A percentile compares a stretch with the other conserved stretches of the same genome.
phyloP scores from a whole-genome alignment of 257 asterid genomes.

The Striga asiatica region DNA sequence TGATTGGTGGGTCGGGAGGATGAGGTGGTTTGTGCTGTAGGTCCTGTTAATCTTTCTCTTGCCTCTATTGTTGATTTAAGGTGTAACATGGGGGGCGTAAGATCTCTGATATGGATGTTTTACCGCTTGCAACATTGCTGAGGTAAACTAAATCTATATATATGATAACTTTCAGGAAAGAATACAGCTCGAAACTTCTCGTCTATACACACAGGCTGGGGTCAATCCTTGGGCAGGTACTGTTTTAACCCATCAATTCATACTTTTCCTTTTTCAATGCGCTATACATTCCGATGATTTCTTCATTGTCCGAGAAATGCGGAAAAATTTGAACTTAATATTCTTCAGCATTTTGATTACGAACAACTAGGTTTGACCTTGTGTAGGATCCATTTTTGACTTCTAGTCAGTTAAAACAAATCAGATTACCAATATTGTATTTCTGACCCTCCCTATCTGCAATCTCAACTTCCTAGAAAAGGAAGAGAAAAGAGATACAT shows the following conservation, averaged over 20 bases:
- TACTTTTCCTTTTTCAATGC: slow-evolving; percentile 1
- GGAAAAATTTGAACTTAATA: background rate
- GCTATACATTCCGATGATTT: background rate
- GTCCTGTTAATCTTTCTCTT: slow-evolving; percentile 8
- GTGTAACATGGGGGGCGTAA: background rate
- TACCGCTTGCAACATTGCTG: slow-evolving; percentile 3
- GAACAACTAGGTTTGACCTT: background rate
- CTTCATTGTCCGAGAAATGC: background rate
- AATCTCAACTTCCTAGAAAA: too few relatives aligned
- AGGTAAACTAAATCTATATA: slow-evolving; percentile 13
- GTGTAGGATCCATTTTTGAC: slow-evolving; percentile 7
- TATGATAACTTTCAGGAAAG: slow-evolving; percentile 58
- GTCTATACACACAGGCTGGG: slow-evolving; percentile 85
- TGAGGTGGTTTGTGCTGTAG: slow-evolving; percentile 4
- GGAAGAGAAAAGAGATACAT: too few relatives aligned
- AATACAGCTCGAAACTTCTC: slow-evolving; percentile 97
- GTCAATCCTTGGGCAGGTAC: slow-evolving; percentile 99
- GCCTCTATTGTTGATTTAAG: slow-evolving; percentile 8
- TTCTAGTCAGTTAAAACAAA: background rate
- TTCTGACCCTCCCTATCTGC: background rate
- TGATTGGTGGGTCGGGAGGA: slow-evolving; percentile 4
- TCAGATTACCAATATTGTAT: background rate
- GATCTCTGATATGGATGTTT: background rate
- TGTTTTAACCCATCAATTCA: slow-evolving; percentile 10
- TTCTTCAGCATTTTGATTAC: background rate